Base-by-base conservation (phyloP, 169 alveolate genomes). In the Plasmodium fragile region DNA sequence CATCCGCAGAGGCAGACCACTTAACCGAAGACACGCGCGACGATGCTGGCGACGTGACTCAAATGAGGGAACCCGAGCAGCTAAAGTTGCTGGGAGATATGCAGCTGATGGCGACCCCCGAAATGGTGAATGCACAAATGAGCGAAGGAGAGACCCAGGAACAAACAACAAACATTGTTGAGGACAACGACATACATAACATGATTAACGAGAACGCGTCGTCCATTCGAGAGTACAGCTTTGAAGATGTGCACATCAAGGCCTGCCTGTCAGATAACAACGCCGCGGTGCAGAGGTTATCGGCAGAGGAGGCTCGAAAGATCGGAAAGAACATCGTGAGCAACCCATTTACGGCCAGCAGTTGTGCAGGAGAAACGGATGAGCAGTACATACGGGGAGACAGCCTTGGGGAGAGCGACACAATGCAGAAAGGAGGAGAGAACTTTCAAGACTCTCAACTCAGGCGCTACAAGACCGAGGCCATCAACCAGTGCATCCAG, bases 311-410 rank as follows among this genome's bases (percentile, higher is more conserved):
- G 4, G 82, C 43, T 10, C 72, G n/a, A 36, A 45, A 71, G 28
- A 83, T 32, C 34, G 83, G 25, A 11, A 83, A 83, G 22, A 36
- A 83, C 10, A 71, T 18, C 36, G 36, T 71, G 4, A 45, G 83
- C 18, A 83, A 83, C 53, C 92, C 92, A 22, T 83, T 41, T 72
- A 71, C 92, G 32, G 65, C 83, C 8, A 83, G 55, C 30, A 71
- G 77, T 70, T 83, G 75, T 32, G 71, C 18, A 2, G 83, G 36
- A 45, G 92, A 53, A 65, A 65, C 16, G 45, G 92, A 82, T 10
- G 70, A 82, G 6, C 30, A 59, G 25, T 49, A 75, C 59, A 22
- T 11, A 13, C 59, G 22, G 22, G 59, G 16, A 49, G 59, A 49
- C 18, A 49, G 7, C 16, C 59, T 49, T 11, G 59, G 18, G 22